Evolutionary conservation across 2,329 filamentous ascomycete species (phyloP), one percentile per base, ranked within the genome.

Genomic region (Ambrosiella xylebori): DNA sequence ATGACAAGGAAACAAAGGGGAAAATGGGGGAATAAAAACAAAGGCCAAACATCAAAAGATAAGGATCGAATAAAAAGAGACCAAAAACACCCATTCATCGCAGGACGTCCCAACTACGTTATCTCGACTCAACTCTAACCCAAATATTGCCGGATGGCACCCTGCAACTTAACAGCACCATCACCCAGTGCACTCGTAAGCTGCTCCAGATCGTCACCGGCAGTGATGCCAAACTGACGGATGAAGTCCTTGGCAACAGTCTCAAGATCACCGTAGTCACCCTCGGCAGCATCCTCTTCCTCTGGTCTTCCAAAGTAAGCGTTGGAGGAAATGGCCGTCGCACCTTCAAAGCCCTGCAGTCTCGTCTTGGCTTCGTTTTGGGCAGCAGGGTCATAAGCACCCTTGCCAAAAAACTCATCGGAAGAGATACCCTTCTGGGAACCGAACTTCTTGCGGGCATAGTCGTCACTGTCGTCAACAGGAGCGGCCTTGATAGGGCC

Each of bases 371-470:
- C 91, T 73, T 96, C 91, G 56, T 82, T 76, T 67, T 93, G 85
- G 7, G 85, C 81, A 58, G 76, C 77, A 41, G 90, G 82, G 68
- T 98, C 90, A 70, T 84, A 97, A 58, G 79, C 74, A 57, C 89
- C 88, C 69, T 93, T 91, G 66, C 91, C 89, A 68, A 98, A 98
- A 77, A 95, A 98, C 69, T 98, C 93, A 69, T 98, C 93, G 0
- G 90, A 96, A 0, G 89, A 96, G 64, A 98, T 98, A 64, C 87
- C 87, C 76, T 97, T 97, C 70, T 98, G 93, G 49, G 71, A 72
- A 61, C 90, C 91, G 66, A 98, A 98, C 71, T 95, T 95, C 66
- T 80, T 75, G 65, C 87, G 86, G 5, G 90, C 88, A 67, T 88
- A 94, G 66, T 81, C 82, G 66, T 96, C 82, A 57, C 85, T 83